These are phyloP conservation scores for Phytophthora pseudosyringae DNA, from an alignment of 352 stramenopile species.

Conservation along the genomic window DNA sequence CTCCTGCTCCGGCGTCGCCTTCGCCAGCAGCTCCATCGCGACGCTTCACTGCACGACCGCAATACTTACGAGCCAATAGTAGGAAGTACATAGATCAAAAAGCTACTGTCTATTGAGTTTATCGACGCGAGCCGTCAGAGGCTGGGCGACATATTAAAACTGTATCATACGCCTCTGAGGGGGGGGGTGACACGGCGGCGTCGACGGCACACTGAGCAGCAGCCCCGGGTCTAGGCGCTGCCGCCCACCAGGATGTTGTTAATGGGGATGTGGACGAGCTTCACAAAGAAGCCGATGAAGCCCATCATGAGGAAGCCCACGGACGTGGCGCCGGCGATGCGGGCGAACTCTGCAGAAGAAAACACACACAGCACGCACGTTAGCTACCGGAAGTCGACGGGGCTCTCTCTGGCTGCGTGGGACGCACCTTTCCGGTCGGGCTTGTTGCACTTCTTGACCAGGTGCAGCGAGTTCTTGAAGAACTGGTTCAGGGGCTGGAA, in stretches of 20 bases:
- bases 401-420: not conserved
- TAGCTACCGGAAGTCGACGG: too few species aligned
- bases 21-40: constrained; percentile 39
- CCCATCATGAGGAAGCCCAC: constrained; percentile 99
- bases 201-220: constrained; percentile 16
- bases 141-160: constrained; percentile 21
- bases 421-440: constrained; percentile 96
- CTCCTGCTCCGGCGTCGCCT: constrained; percentile 34
- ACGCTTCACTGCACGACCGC: constrained; percentile 8
- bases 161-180: not conserved
- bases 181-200: not conserved
- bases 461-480: constrained; percentile 96
- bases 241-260: constrained; percentile 99
- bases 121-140: constrained; percentile 8
- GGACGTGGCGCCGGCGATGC: constrained; percentile 94
- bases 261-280: constrained; percentile 99
- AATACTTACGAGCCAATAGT: not conserved
- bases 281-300: constrained; percentile 99
- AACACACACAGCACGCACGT: not conserved
- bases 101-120: constrained; percentile 50
- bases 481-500: constrained; percentile 98
- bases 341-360: constrained; percentile 90
- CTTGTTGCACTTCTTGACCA: constrained; percentile 99
- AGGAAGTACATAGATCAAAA: constrained; percentile 29
- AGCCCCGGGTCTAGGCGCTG: constrained; percentile 62